These are phyloP conservation scores for Capniomyces stellatus DNA, from an alignment of 371 early-diverging fungal species.

Conservation along the genomic window DNA sequence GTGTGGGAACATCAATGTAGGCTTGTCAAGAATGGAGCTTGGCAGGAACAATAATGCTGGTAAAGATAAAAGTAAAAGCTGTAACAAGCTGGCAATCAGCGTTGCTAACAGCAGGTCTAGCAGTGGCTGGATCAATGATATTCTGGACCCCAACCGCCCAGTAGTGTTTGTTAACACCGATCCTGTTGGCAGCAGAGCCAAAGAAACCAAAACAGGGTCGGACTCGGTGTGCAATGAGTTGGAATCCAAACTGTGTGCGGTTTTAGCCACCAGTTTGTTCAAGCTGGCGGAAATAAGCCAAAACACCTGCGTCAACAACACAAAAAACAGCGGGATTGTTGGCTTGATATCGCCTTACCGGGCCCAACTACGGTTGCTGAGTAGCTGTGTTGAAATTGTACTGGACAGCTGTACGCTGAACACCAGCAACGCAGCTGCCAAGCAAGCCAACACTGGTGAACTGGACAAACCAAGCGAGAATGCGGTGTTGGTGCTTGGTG, in stretches of 20 bases:
- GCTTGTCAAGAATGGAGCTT: slow-evolving; percentile 17
- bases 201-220: slow-evolving; percentile 31
- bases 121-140: no score
- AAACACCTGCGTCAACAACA: no score
- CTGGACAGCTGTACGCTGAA: no score
- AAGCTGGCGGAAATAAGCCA: no score
- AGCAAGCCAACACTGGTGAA: no score
- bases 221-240: slow-evolving; percentile 41
- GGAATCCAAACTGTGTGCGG: slow-evolving; percentile 45
- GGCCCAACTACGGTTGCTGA: slow-evolving; percentile 40
- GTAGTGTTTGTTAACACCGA: slow-evolving; percentile 81
- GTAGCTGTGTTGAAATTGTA: slow-evolving; percentile 2
- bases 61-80: not conserved
- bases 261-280: slow-evolving; percentile 36
- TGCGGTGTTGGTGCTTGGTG: no score
- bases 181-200: slow-evolving; percentile 25
- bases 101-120: no score
- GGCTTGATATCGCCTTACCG: slow-evolving; percentile 78
- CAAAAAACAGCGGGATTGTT: slow-evolving; percentile 47
- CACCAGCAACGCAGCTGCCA: no score
- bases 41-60: not conserved
- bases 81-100: no score
- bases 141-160: slow-evolving; percentile 41
- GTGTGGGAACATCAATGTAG: slow-evolving; percentile 55
- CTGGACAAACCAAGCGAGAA: no score